Percentiles rank a stretch among this genome's conserved stretches.
Conservation (phyloP, 352 stramenopile genomes). For the Phytophthora tentaculata region DNA sequence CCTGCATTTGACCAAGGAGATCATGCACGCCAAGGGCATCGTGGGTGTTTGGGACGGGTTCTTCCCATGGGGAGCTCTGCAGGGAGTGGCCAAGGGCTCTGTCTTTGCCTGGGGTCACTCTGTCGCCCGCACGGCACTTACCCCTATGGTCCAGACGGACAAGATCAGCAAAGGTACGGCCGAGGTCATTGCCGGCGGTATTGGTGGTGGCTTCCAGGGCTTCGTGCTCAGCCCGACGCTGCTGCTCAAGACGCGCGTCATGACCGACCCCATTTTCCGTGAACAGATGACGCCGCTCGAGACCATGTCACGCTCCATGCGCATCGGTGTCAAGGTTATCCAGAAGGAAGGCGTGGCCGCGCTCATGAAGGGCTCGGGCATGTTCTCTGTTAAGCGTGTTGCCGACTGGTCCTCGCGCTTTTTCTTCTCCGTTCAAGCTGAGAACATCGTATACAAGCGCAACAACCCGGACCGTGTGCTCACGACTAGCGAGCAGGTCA, state of each 20-base stretch:
- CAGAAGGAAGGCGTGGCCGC: constrained; percentile 82
- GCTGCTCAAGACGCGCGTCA: constrained; percentile 95
- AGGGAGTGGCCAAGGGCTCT: constrained; percentile 90
- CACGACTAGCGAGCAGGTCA: constrained; percentile 77
- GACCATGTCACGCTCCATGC: constrained; percentile 83
- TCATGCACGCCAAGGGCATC: constrained; percentile 90
- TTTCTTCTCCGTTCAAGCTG: constrained; percentile 90
- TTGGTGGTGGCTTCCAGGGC: constrained; percentile 93
- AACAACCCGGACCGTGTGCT: constrained; percentile 66
- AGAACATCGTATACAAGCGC: constrained; percentile 81
- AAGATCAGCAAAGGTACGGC: constrained; percentile 62
- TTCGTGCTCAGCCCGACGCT: constrained; percentile 93
- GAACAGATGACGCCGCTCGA: constrained; percentile 88
- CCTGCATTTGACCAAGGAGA: constrained; percentile 72
- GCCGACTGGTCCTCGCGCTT: constrained; percentile 94
- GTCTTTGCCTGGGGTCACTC: constrained; percentile 92
- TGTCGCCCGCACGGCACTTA: constrained; percentile 59
- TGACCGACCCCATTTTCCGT: constrained; percentile 94
- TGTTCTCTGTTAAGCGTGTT: constrained; percentile 94
- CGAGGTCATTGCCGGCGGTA: constrained; percentile 88
- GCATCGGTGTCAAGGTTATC: constrained; percentile 91
- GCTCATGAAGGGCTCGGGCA: constrained; percentile 92
- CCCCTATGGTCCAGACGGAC: constrained; percentile 62
- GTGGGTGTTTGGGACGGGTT: constrained; percentile 94
- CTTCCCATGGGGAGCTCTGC: constrained; percentile 92